These are phyloP conservation scores for Coprinopsis strossmayeri DNA, from an alignment of 768 basidiomycete genomes.

Conservation along the genomic window DNA sequence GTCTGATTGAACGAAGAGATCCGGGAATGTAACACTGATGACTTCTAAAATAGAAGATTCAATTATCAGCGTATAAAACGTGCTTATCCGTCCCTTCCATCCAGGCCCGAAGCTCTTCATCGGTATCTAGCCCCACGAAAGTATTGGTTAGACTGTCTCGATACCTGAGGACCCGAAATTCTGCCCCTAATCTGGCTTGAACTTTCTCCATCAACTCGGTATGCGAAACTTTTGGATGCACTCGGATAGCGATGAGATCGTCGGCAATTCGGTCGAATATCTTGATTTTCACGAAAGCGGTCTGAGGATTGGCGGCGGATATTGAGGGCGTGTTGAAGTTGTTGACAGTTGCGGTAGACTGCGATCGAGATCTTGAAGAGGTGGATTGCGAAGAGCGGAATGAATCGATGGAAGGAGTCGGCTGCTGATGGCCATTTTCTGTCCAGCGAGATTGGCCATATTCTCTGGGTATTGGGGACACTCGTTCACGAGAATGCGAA, in stretches of 20 bases:
- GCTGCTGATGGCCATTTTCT: constrained; percentile 21
- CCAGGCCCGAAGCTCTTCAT: constrained; percentile 66
- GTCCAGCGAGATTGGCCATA: constrained; percentile 24
- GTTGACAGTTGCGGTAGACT: constrained; percentile 38
- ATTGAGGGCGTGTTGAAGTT: constrained; percentile 67
- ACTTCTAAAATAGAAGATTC: neutral
- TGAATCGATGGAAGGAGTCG: constrained; percentile 42
- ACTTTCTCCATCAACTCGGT: constrained; percentile 89
- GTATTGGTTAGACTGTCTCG: constrained; percentile 64
- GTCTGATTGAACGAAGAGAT: no score
- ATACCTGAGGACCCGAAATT: constrained; percentile 63
- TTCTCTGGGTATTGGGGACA: constrained; percentile 23
- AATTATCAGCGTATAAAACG: constrained; percentile 72
- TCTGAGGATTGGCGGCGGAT: constrained; percentile 71
- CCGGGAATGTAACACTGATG: neutral
- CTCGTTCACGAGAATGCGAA: constrained; percentile 32
- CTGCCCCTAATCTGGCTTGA: constrained; percentile 74
- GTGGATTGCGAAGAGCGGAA: constrained; percentile 47
- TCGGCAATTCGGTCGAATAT: constrained; percentile 92
- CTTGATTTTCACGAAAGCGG: constrained; percentile 96
- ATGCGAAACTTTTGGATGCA: constrained; percentile 87
- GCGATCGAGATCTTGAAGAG: constrained; percentile 50
- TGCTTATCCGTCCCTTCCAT: constrained; percentile 76
- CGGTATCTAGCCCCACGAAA: constrained; percentile 56
- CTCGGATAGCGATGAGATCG: constrained; percentile 94